Percentiles rank a stretch among this genome's conserved stretches.
Conservation (phyloP, 1,284 basidiomycete species). For the Anthracocystis setariae region DNA sequence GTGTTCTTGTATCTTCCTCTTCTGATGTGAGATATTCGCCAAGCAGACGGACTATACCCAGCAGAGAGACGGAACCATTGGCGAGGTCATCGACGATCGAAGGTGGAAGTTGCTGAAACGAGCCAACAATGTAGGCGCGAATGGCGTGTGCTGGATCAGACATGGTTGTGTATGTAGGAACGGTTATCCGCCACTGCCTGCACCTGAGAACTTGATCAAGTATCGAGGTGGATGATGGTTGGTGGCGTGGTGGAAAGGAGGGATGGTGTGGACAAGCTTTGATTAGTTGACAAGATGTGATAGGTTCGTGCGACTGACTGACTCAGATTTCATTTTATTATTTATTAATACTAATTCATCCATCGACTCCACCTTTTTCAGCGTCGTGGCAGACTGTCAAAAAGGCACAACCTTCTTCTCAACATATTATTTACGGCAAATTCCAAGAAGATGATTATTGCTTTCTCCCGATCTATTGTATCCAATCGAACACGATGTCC, state of each 20-base stretch:
- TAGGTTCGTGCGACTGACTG: constrained; percentile 5
- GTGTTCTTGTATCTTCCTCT: constrained; percentile 79
- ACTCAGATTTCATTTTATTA: no score
- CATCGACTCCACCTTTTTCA: constrained; percentile 10
- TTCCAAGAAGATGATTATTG: no score
- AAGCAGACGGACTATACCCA: constrained; percentile 85
- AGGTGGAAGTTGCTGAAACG: constrained; percentile 45
- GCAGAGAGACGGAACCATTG: constrained; percentile 68
- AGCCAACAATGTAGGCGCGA: constrained; percentile 52
- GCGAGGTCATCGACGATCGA: constrained; percentile 49
- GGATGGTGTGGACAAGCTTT: not conserved
- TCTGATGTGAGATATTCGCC: constrained; percentile 88
- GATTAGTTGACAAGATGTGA: constrained; percentile 11
- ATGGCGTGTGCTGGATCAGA: constrained; percentile 44
- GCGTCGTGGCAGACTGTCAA: not conserved
- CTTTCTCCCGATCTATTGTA: no score
- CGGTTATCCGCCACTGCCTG: no score
- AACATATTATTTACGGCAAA: no score
- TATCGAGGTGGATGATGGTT: no score
- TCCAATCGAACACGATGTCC: no score
- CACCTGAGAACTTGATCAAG: no score
- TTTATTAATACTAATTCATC: no score
- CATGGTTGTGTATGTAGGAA: constrained; percentile 15
- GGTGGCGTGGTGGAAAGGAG: not conserved
- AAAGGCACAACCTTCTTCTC: constrained; percentile 1